phyloP scores from a whole-genome alignment of 2,329 filamentous ascomycete species.

The Cladorrhinum sp. region DNA sequence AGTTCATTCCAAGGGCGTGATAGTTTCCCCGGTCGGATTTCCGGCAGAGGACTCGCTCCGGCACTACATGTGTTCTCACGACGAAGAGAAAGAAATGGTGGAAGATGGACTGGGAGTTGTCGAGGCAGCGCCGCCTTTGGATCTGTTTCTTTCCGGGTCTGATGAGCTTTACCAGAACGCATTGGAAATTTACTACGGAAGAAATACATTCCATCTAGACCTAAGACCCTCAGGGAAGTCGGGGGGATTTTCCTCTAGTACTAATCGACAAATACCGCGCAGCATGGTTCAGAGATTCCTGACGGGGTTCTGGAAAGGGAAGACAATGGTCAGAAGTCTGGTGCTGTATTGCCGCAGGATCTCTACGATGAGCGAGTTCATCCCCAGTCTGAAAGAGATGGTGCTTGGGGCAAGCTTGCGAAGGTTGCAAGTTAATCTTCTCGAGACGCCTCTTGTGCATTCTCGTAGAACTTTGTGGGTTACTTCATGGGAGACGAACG shows the following conservation, averaged over 20 bases:
- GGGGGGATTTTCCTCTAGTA: too few relatives aligned
- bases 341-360: slow-evolving; percentile 6
- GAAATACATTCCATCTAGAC: slow-evolving; percentile 30
- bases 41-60: not conserved
- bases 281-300: not conserved
- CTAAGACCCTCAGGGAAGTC: not conserved
- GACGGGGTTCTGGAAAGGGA: slow-evolving; percentile 4
- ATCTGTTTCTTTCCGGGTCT: slow-evolving; percentile 27
- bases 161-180: slow-evolving; percentile 25
- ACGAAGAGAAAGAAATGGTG: not conserved
- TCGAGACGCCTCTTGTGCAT: slow-evolving; percentile 1
- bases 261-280: not conserved
- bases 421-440: slow-evolving; percentile 25
- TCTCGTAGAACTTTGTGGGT: too few relatives aligned
- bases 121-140: slow-evolving; percentile 13
- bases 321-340: slow-evolving; percentile 8
- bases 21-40: not conserved
- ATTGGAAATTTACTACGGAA: slow-evolving; percentile 29
- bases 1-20: slow-evolving; percentile 12
- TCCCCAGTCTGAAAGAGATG: slow-evolving; percentile 28
- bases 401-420: slow-evolving; percentile 27
- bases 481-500: too few relatives aligned
- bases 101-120: not conserved
- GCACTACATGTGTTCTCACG: not conserved
- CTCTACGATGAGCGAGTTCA: slow-evolving; percentile 10